Conservation (phyloP, 345 rosid species). For the Brassica nigra region DNA sequence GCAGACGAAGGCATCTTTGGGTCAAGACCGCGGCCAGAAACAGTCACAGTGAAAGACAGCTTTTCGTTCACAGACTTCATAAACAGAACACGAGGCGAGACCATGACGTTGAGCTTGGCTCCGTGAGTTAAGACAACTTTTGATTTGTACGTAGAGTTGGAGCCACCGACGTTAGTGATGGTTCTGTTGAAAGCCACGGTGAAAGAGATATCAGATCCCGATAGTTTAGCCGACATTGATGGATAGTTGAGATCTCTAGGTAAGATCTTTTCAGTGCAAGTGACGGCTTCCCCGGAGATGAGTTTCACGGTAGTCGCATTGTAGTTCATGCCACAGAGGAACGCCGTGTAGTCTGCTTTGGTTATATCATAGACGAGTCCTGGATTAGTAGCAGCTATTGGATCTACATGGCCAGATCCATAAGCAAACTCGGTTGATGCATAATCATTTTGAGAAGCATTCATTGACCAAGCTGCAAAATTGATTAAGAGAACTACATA, state of each 20-base stretch:
- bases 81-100: conserved; percentile 44
- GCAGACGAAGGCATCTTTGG: conserved; percentile 25
- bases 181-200: conserved; percentile 43
- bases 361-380: conserved; percentile 41
- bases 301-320: background rate
- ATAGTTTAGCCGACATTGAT: conserved; percentile 16
- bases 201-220: conserved; percentile 21
- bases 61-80: conserved; percentile 44
- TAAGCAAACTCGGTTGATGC: conserved; percentile 32
- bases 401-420: conserved; percentile 48
- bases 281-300: conserved; percentile 41
- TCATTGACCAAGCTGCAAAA: conserved; percentile 38
- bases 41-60: conserved; percentile 48
- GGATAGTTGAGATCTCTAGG: conserved; percentile 34
- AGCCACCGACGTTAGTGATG: conserved; percentile 55
- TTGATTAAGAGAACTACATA: background rate
- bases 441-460: background rate
- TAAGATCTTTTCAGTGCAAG: conserved; percentile 31
- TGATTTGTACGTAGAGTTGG: conserved; percentile 51
- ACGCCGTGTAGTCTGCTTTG: conserved; percentile 30
- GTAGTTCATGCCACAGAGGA: conserved; percentile 40
- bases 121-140: conserved; percentile 2
- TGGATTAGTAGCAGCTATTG: conserved; percentile 40
- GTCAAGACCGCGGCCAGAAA: conserved; percentile 24
- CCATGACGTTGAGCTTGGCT: conserved; percentile 34